Base-by-base conservation (phyloP, 352 stramenopile species). In the Globisporangium takayamanum region DNA sequence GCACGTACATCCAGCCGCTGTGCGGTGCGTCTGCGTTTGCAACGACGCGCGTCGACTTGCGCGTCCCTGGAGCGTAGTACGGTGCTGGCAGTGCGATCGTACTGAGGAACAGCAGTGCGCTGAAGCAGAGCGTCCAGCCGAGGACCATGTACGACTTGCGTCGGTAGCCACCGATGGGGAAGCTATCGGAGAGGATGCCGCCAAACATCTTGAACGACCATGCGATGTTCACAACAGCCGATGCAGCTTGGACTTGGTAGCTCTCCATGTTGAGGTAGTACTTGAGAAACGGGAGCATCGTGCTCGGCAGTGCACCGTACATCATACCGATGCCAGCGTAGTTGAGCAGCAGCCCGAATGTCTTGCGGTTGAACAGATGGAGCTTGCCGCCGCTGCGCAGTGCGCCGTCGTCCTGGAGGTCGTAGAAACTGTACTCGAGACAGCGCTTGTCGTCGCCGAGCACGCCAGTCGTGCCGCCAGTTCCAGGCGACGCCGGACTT, bases 311-410 rank as follows among this genome's bases (percentile, higher is more conserved):
- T 8, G 78, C 78, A 28, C 78, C 80, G 67, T 88, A 88, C 37
- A 91, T 62, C 25, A 79, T 65, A 2, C 84, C 84, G 54, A 91
- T 86, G 39, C 57, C 70, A 3, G 72, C 71, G 46, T 92, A 92
- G 54, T 91, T 87, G 44, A 90, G 51, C 44, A 94, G 52, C 8
- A 94, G 53, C 0, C 85, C 85, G n/a, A 82, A 46, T 1, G 67
- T 72, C 2, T 60, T 58, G 33, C 72, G 63, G n/a, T 69, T 74
- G 50, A 78, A 64, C 16, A 94, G 69, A 48, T 62, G 47, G 51
- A 79, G 64, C 26, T 69, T 64, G 47, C 82, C 82, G 36, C 84
- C 84, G 16, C 67, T 55, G 28, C 84, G 77, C 39, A 94, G 55
- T 28, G 84, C 77, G 46, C 80, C 81, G 44, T 89, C 78, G 8